Base-by-base conservation (phyloP, 169 alveolate genomes). In the Toxoplasma gondii region DNA sequence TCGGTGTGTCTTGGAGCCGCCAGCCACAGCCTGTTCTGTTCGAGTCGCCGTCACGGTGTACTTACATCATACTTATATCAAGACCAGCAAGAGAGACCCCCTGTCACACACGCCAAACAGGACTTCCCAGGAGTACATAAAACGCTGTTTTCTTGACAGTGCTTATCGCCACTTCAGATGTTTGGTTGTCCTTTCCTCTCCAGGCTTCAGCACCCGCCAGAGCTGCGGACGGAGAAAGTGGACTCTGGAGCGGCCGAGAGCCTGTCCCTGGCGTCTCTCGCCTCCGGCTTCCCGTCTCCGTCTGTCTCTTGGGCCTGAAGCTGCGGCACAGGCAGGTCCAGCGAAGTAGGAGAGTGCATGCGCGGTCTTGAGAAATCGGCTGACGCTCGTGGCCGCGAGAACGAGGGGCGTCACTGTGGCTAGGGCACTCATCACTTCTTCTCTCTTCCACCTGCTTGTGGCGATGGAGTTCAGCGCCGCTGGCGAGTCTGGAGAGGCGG, bases 201-300 rank as follows among this genome's bases (percentile, higher is more conserved):
- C 98, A 16, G 98, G 98, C 88, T 96, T 97, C 74, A 97, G 84
- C 41, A 97, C 91, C 45, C 98, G 86, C 98, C 98, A 97, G 58
- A 96, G 96, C 88, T 97, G 98, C 27, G 98, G 98, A 69, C 95
- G 91, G 38, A 96, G 80, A 45, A 96, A 95, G 90, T 96, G 97
- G 27, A 95, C 64, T 58, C 95, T 0, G 49, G 94, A 91, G 22
- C 84, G 2, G 39, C 41, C 84, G 31, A 86, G 41, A 31, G 67
- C 78, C n/a, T 17, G 70, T 4, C 88, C 74, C 29, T 64, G 88
- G 24, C 36, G 38, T 45, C 93, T 74, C 44, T 41, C 43, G 44
- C 12, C 44, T 43, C 38, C 39, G 43, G 91, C 34, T 87, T 38
- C 41, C 78, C 86, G 38, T 49, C 95, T 45, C 41, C 64, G 81